Base-by-base conservation (phyloP, 164 flowering plant genomes). In the Berberis thunbergii region DNA sequence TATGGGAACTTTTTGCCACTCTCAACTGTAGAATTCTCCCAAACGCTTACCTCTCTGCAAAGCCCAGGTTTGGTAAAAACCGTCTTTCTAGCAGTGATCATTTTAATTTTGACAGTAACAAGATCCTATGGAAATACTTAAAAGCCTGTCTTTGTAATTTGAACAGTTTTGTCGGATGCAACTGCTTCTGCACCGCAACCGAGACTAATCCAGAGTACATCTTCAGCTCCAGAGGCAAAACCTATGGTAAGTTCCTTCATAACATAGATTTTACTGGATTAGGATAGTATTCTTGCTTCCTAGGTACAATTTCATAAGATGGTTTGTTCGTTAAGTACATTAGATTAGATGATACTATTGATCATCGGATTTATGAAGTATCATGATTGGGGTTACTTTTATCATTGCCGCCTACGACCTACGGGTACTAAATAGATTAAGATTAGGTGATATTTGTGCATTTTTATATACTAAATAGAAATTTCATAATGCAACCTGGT, bases 1-100 rank as follows among this genome's bases (percentile, higher is more conserved):
- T 61, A 67, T 2, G 77, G 69, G 53, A 64, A 58, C 56, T 74
- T 70, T 59, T 54, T 61, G 10, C 74, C 74, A 44, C 52, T 70
- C 8, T 65, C 71, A 2, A 2, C 68, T 2, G 41, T 54, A 10
- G 76, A 73, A 58, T 41, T 48, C 41, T 56, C 65, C 56, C 67
- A 63, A 48, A 9, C 64, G 11, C 63, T 64, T 41, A 63, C 60
- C 56, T 39, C 54, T 45, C 57, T 61, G 42, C 53, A 8, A 44
- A 45, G 48, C 11, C 64, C 73, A 62, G 72, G 72, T 73, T 49
- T 41, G 39, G 40, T 26, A 26, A 26, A 26, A 46, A 26, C 0
- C 26, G 26, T 26, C 26, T 26, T 44, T 12, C n/a, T n/a, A n/a
- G 26, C 0, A 1, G 6, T 5, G 6, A 3, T 57, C 45, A 13